These are phyloP conservation scores for Apiospora pterosperma DNA, from an alignment of 2,329 filamentous ascomycete species.

Conservation along the genomic window DNA sequence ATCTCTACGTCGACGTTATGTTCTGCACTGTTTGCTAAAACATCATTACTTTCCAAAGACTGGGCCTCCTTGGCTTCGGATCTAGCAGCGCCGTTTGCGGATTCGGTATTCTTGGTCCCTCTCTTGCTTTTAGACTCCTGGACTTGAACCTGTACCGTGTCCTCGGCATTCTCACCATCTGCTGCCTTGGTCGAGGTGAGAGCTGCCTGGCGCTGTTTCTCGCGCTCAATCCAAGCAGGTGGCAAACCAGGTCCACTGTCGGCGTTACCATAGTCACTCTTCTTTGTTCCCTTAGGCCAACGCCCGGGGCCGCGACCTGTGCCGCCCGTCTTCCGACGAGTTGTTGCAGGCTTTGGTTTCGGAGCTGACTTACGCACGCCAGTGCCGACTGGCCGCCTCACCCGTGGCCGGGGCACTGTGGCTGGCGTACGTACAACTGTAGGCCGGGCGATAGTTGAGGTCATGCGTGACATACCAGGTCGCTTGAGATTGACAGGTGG, in stretches of 20 bases:
- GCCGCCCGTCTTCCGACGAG: constrained; percentile 56
- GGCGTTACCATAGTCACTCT: constrained; percentile 64
- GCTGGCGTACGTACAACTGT: constrained; percentile 20
- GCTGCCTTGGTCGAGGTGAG: not conserved
- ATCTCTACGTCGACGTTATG: constrained; percentile 12
- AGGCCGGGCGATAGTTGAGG: constrained; percentile 31
- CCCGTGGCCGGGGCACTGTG: constrained; percentile 32
- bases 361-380: constrained; percentile 30
- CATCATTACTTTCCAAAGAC: constrained; percentile 7
- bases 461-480: constrained; percentile 39
- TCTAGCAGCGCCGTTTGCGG: constrained; percentile 15
- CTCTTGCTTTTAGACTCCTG: constrained; percentile 28
- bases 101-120: constrained; percentile 21
- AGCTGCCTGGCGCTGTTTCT: constrained; percentile 14
- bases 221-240: constrained; percentile 47
- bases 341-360: constrained; percentile 37
- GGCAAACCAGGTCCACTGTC: constrained; percentile 62
- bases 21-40: constrained; percentile 9
- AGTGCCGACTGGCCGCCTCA: constrained; percentile 32
- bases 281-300: constrained; percentile 67
- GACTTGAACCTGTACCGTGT: constrained; percentile 34
- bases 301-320: constrained; percentile 63
- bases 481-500: constrained; percentile 58
- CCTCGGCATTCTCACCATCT: constrained; percentile 20
- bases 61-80: constrained; percentile 15